Evolutionary conservation across 805 yeast genomes (phyloP).

Genomic region (Zygosaccharomyces bisporus): DNA sequence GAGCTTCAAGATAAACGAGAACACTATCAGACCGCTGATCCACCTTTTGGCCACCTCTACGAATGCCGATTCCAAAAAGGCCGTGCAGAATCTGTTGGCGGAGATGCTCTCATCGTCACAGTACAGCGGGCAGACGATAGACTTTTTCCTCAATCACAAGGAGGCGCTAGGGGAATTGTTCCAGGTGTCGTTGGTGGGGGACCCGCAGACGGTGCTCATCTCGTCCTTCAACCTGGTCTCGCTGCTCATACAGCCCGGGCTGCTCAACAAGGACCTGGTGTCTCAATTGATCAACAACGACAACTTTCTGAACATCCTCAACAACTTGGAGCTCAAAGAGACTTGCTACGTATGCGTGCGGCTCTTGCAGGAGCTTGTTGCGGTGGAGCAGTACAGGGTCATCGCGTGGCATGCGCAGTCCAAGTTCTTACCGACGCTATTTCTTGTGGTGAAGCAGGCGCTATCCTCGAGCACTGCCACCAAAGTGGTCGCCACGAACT

Average conservation of each 20-base stretch:
- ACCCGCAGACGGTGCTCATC: constrained; percentile 32
- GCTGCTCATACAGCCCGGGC: constrained; percentile 27
- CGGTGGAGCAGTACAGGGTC: constrained; percentile 28
- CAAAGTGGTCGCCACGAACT: constrained; percentile 32
- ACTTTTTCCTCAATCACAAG: constrained; percentile 24
- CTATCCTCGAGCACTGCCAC: constrained; percentile 31
- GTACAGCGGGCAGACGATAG: constrained; percentile 21
- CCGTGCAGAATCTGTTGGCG: constrained; percentile 31
- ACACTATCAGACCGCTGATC: constrained; percentile 23
- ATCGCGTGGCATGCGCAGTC: constrained; percentile 34
- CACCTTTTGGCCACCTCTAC: constrained; percentile 30
- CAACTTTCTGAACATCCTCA: constrained; percentile 23
- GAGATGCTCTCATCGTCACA: constrained; percentile 29
- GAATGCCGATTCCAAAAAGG: constrained; percentile 30
- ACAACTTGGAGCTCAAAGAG: constrained; percentile 30
- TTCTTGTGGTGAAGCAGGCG: constrained; percentile 44
- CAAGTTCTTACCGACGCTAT: constrained; percentile 47
- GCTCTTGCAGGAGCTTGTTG: constrained; percentile 32
- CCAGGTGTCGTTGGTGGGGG: constrained; percentile 27
- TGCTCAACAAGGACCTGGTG: constrained; percentile 22
- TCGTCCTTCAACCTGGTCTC: constrained; percentile 34
- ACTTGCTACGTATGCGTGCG: constrained; percentile 33
- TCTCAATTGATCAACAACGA: constrained; percentile 22
- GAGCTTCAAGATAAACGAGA: constrained; percentile 16
- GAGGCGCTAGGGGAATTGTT: constrained; percentile 23